phyloP scores from a whole-genome alignment of 2,329 filamentous ascomycete genomes.

The Bipolaris victoriae region DNA sequence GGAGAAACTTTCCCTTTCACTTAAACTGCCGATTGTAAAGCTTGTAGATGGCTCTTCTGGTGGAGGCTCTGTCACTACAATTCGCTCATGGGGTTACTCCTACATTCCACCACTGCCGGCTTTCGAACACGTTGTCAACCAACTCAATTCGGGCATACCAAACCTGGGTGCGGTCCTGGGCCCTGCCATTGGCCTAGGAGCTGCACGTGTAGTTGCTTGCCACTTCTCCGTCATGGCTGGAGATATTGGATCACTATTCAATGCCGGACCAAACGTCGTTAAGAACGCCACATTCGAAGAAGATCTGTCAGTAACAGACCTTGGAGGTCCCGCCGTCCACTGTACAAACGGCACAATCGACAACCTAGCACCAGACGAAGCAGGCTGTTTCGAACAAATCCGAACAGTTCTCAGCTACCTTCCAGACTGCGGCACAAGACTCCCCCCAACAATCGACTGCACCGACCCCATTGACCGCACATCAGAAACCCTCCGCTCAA shows the following conservation, averaged over 20 bases:
- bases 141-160: constrained; percentile 68
- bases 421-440: constrained; percentile 62
- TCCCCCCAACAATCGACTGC: constrained; percentile 58
- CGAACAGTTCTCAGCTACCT: constrained; percentile 63
- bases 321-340: constrained; percentile 67
- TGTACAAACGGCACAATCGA: constrained; percentile 71
- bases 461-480: constrained; percentile 59
- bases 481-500: constrained; percentile 58
- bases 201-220: constrained; percentile 65
- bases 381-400: constrained; percentile 67
- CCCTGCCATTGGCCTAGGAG: constrained; percentile 68
- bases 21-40: constrained; percentile 67
- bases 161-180: constrained; percentile 69
- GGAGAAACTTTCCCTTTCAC: constrained; percentile 64
- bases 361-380: constrained; percentile 65
- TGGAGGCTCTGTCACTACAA: constrained; percentile 67
- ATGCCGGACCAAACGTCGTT: constrained; percentile 69
- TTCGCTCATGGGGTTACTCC: constrained; percentile 61
- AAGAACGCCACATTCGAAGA: constrained; percentile 69
- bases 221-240: constrained; percentile 71
- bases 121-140: constrained; percentile 61
- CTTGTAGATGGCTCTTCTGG: constrained; percentile 69
- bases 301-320: constrained; percentile 62
- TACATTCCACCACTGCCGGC: constrained; percentile 65
- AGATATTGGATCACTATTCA: constrained; percentile 67